Evolutionary conservation across 2,329 filamentous ascomycete species (phyloP), one percentile per base, ranked within the genome.

Genomic region (Phaeomoniella chlamydospora): DNA sequence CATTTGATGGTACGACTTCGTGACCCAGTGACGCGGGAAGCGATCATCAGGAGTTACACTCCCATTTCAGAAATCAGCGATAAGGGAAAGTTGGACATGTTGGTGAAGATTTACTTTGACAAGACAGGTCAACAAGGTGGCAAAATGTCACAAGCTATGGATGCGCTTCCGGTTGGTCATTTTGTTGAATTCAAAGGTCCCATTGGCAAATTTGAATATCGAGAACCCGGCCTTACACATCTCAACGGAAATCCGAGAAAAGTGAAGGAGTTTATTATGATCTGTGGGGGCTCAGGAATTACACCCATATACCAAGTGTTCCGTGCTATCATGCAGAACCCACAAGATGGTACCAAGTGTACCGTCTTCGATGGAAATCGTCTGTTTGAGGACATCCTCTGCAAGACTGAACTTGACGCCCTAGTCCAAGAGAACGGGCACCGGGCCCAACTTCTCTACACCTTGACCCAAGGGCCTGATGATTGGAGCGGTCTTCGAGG

Each of bases 251-350:
- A 62, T 14, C 53, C 64, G 39, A 62, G 77, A 6, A 56, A 47
- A 0, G 70, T 92, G 1, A 70, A 68, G 36, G 70, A 68, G 10
- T 84, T 94, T 54, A 65, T 81, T 51, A 93, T 94, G 85, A 76
- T 94, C 18, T 90, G 83, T 47, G 87, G 72, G 11, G 87, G 87
- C 4, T 83, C 74, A n/a, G 87, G 87, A 1, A 80, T 94, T 49
- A 94, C 87, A n/a, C 87, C 87, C 0, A 82, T 94, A 43, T 90
- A 78, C 52, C 82, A 90, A 50, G 81, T 93, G 3, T 62, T 92
- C 36, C 67, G 82, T 4, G 79, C 82, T 0, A 72, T 92, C 0
- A 69, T 86, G 54, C 64, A 69, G 32, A 74, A 88, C 42, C 46
- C 52, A 2, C 52, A 62, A 0, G 82, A 88, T 49, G 45, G 55